Percentiles rank a stretch among this genome's conserved stretches.
phyloP scores from a whole-genome alignment of 1,139 yeast species.

The Pichia sp. region DNA sequence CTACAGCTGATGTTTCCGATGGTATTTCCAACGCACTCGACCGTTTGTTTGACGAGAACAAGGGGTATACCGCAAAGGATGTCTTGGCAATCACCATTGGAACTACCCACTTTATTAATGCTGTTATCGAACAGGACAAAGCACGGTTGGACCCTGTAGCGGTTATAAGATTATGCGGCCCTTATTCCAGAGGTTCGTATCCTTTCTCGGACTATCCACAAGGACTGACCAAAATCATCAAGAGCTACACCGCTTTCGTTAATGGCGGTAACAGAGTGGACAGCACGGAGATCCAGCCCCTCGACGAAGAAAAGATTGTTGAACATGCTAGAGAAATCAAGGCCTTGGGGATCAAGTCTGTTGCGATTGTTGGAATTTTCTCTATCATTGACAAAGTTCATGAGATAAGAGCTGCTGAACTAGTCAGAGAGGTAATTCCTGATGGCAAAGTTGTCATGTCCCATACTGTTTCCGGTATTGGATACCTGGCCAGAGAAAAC shows the following conservation, averaged over 20 bases:
- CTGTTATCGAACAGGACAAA: conserved; percentile 2
- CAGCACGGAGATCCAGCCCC: not conserved
- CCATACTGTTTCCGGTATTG: conserved; percentile 1
- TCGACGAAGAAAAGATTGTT: not conserved
- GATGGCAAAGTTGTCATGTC: not conserved
- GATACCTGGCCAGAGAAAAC: conserved; percentile 1
- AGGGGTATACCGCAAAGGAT: not conserved
- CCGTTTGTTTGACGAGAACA: not conserved
- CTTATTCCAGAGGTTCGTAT: not conserved
- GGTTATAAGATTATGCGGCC: conserved; percentile 1
- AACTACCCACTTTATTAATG: conserved; percentile 5
- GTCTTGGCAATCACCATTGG: not conserved
- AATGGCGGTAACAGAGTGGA: conserved; percentile 4
- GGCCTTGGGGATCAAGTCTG: not conserved
- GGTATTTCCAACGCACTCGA: not conserved
- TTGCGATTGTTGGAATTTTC: conserved; percentile 2
- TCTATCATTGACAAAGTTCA: not conserved
- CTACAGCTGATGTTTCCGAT: conserved; percentile 1
- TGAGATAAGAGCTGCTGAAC: not conserved
- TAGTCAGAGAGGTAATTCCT: not conserved
- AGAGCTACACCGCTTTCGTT: not conserved
- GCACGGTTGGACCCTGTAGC: not conserved
- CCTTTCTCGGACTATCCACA: conserved; percentile 1
- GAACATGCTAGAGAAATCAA: not conserved
- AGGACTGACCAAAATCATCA: not conserved